Evolutionary conservation across 164 flowering plant species (phyloP).

Genomic region (Taxillus chinensis): DNA sequence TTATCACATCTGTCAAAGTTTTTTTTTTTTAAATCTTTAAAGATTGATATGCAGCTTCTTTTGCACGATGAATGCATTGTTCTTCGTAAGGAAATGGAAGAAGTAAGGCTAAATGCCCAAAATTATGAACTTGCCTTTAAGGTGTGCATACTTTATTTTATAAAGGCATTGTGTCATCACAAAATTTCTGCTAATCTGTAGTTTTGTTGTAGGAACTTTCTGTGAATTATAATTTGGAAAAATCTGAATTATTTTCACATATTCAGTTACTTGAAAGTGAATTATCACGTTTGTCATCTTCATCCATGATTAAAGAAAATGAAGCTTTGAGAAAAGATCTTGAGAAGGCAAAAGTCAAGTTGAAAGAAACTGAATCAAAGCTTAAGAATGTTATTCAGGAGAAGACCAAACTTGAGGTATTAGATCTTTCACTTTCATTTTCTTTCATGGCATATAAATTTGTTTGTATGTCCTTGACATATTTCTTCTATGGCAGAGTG

Average conservation of each 20-base stretch:
- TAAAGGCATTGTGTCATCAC: neutral
- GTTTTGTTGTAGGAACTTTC: conserved; percentile 34
- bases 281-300: conserved; percentile 42
- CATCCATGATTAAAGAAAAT: conserved; percentile 61
- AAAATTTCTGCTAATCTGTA: conserved; percentile 2
- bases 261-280: conserved; percentile 55
- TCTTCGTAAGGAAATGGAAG: conserved; percentile 41
- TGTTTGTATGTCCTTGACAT: conserved; percentile 1
- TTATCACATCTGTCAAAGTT: neutral
- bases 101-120: conserved; percentile 30
- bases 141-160: conserved; percentile 21
- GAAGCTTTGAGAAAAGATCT: conserved; percentile 77
- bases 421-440: neutral
- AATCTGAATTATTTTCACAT: conserved; percentile 30
- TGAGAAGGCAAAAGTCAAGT: conserved; percentile 66
- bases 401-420: conserved; percentile 88
- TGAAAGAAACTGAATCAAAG: conserved; percentile 77
- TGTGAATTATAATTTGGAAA: conserved; percentile 44
- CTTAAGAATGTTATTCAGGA: conserved; percentile 80
- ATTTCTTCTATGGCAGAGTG: conserved; percentile 40
- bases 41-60: conserved; percentile 30
- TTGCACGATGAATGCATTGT: conserved; percentile 33
- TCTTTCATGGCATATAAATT: neutral
- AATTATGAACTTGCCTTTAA: conserved; percentile 31
- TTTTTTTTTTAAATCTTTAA: neutral